Evolutionary conservation across 2,329 filamentous ascomycete genomes (phyloP).

Genomic region (Aspergillus texensis): DNA sequence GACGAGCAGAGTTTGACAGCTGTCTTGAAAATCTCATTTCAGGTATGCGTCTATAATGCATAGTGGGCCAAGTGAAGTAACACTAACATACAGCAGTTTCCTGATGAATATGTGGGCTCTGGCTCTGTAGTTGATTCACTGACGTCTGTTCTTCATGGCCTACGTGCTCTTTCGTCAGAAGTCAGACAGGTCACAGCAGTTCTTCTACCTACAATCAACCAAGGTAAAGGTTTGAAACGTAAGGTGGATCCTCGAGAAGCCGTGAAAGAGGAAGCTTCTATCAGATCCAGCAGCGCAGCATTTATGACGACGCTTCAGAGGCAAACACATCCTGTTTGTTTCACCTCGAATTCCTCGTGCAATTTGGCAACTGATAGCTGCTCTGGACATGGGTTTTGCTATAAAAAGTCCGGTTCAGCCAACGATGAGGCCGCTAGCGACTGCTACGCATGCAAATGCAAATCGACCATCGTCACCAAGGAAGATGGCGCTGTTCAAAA

Average conservation of each 20-base stretch:
- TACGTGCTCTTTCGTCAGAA: constrained; percentile 52
- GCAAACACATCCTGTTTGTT: constrained; percentile 64
- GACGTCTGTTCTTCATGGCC: constrained; percentile 47
- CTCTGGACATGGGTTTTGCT: constrained; percentile 78
- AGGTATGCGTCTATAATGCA: constrained; percentile 30
- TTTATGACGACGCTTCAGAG: neutral
- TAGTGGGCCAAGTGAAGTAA: constrained; percentile 12
- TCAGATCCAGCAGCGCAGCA: constrained; percentile 4
- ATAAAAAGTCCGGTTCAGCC: constrained; percentile 62
- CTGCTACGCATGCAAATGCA: constrained; percentile 82
- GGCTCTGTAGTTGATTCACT: constrained; percentile 48
- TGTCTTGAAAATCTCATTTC: constrained; percentile 33
- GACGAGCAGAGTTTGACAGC: constrained; percentile 27
- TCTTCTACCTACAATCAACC: constrained; percentile 47
- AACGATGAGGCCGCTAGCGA: constrained; percentile 42
- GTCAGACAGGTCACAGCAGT: constrained; percentile 61
- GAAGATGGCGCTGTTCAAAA: constrained; percentile 59
- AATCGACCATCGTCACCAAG: constrained; percentile 55
- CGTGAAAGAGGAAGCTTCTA: constrained; percentile 3
- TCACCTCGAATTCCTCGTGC: constrained; percentile 70
- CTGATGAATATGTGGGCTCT: constrained; percentile 12
- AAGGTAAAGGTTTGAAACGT: neutral
- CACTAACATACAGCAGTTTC: constrained; percentile 20
- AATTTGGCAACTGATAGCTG: constrained; percentile 72
- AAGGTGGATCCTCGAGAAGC: constrained; percentile 6